A percentile compares a stretch with the other conserved stretches of the same genome.
Conservation (phyloP, 2,329 filamentous ascomycete species). For the Fusarium udum region DNA sequence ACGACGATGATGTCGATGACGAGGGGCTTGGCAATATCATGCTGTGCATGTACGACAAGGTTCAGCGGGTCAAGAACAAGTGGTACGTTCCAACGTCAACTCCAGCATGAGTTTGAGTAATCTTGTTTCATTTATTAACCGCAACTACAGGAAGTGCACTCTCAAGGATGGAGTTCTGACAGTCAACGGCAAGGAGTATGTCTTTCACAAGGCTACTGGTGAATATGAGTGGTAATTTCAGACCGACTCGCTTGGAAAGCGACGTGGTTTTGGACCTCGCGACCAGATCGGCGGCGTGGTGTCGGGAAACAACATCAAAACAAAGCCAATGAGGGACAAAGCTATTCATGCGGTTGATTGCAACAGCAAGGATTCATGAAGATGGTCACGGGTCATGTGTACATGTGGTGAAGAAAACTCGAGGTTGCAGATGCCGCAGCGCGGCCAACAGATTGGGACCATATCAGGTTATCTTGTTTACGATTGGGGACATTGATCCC, state of each 20-base stretch:
- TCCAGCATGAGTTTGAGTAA: background rate
- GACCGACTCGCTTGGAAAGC: background rate
- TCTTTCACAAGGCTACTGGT: slow-evolving; percentile 97
- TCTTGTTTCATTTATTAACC: slow-evolving; percentile 21
- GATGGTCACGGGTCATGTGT: slow-evolving; percentile 18
- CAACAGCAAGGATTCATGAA: slow-evolving; percentile 1
- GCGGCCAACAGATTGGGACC: slow-evolving; percentile 40
- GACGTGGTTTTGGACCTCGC: slow-evolving; percentile 7
- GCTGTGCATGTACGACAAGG: slow-evolving; percentile 99
- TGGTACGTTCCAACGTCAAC: slow-evolving; percentile 63
- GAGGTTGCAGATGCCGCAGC: slow-evolving; percentile 27
- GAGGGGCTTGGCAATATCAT: slow-evolving; percentile 89
- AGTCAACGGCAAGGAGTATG: slow-evolving; percentile 92
- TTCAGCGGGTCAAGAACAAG: slow-evolving; percentile 99
- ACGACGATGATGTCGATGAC: slow-evolving; percentile 88
- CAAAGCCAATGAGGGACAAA: background rate
- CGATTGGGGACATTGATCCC: background rate
- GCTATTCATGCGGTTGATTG: background rate
- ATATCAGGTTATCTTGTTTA: slow-evolving; percentile 21
- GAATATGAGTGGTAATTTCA: slow-evolving; percentile 90
- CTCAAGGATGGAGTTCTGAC: slow-evolving; percentile 96
- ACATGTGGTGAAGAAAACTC: slow-evolving; percentile 14
- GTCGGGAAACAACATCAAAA: slow-evolving; percentile 20
- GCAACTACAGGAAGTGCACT: slow-evolving; percentile 81
- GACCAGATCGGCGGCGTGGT: background rate